These are phyloP conservation scores for Aphanomyces invadans DNA, from an alignment of 352 stramenopile genomes.

Conservation along the genomic window DNA sequence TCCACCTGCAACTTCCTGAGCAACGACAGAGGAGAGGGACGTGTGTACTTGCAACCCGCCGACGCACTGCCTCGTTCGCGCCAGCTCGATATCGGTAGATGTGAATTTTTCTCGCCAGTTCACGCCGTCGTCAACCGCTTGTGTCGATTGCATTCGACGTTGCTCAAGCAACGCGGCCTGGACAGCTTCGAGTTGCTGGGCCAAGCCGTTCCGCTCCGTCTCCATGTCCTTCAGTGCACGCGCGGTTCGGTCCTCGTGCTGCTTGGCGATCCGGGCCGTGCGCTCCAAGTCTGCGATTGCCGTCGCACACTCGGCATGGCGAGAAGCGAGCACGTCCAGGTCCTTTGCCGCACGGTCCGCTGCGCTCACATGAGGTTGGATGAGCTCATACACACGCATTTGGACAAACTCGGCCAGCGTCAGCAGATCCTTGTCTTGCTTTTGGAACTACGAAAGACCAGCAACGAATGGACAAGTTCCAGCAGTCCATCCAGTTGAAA, in stretches of 20 bases:
- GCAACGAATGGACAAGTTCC: no score
- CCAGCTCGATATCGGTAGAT: neutral
- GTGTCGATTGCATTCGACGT: neutral
- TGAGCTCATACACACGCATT: constrained; percentile 36
- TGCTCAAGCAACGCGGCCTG: neutral
- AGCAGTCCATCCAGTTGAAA: no score
- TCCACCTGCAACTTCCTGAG: no score
- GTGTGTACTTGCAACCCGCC: neutral
- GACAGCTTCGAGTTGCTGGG: constrained; percentile 30
- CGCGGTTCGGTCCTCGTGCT: constrained; percentile 34
- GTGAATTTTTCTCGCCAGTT: neutral
- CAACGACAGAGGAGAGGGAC: no score
- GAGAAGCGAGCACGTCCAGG: neutral
- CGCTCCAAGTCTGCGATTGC: neutral
- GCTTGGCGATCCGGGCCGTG: constrained; percentile 27
- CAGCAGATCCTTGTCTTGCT: constrained; percentile 45
- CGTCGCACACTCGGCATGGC: neutral
- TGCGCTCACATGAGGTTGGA: neutral
- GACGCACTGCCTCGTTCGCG: neutral
- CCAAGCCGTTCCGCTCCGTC: constrained; percentile 37
- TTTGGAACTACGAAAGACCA: constrained; percentile 31
- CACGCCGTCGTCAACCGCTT: neutral
- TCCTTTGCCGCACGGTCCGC: neutral
- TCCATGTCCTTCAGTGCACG: constrained; percentile 48
- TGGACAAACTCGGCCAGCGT: constrained; percentile 59